A percentile compares a stretch with the other conserved stretches of the same genome.
Conservation (phyloP, 495 filamentous ascomycete species). For the Letharia lupina region DNA sequence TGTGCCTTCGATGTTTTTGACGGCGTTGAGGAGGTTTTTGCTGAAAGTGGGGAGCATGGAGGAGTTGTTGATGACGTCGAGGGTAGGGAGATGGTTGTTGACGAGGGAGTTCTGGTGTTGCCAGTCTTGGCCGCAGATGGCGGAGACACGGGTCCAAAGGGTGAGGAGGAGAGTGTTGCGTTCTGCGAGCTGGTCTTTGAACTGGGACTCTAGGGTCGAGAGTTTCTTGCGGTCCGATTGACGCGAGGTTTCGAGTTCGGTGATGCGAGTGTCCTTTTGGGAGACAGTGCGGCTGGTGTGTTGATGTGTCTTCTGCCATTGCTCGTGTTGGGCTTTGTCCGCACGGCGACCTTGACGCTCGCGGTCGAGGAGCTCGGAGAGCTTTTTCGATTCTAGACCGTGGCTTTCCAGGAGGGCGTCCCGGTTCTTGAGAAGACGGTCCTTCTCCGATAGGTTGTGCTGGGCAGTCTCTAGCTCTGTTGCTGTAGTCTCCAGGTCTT, state of each 20-base stretch:
- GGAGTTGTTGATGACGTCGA: conserved; percentile 68
- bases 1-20: conserved; percentile 80
- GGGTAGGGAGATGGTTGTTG: conserved; percentile 71
- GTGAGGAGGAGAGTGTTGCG: conserved; percentile 78
- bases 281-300: conserved; percentile 73
- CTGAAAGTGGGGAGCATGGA: conserved; percentile 73
- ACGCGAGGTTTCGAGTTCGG: conserved; percentile 71
- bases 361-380: conserved; percentile 83
- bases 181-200: conserved; percentile 79
- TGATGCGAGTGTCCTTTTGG: conserved; percentile 71
- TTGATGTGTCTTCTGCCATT: conserved; percentile 75
- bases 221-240: conserved; percentile 67
- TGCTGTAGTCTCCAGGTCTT: conserved; percentile 72
- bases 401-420: conserved; percentile 84
- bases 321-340: conserved; percentile 79
- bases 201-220: conserved; percentile 61
- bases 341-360: conserved; percentile 76
- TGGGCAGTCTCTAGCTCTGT: conserved; percentile 72
- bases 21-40: conserved; percentile 76
- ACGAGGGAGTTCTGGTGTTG: conserved; percentile 80
- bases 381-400: conserved; percentile 73
- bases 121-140: conserved; percentile 88
- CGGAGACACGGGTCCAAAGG: conserved; percentile 78
- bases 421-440: conserved; percentile 81
- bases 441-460: conserved; percentile 72